These are phyloP conservation scores for Aspergillus fumigatiaffinis DNA, from an alignment of 2,329 filamentous ascomycete genomes.

Conservation along the genomic window DNA sequence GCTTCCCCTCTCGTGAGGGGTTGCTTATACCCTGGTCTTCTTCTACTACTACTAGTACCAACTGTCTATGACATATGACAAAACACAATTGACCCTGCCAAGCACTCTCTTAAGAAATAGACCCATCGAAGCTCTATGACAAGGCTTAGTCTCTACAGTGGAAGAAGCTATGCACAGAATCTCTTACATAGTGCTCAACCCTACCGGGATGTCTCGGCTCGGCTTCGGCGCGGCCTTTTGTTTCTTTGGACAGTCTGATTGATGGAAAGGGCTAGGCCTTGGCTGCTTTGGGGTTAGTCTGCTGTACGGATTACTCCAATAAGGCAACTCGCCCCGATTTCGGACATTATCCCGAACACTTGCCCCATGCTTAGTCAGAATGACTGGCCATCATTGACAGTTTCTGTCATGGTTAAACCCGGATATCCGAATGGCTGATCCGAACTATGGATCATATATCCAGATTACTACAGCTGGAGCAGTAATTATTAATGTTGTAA, in stretches of 20 bases:
- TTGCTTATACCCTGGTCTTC: neutral
- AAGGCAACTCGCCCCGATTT: conserved; percentile 12
- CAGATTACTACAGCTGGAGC: no score
- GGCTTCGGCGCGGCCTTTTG: neutral
- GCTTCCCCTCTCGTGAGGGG: conserved; percentile 11
- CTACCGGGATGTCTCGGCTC: neutral
- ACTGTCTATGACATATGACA: no score
- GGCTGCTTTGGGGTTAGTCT: neutral
- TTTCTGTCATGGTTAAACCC: neutral
- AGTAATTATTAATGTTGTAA: no score
- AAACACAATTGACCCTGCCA: neutral
- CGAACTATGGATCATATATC: neutral
- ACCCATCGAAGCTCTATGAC: neutral
- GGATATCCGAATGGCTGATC: conserved; percentile 9
- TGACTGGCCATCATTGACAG: neutral
- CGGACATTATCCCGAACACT: conserved; percentile 5
- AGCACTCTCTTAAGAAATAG: neutral
- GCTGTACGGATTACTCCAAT: neutral
- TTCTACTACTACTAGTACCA: no score
- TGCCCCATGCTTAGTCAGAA: neutral
- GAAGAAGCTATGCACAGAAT: neutral
- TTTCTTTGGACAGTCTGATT: neutral
- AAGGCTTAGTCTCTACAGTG: neutral
- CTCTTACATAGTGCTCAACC: neutral
- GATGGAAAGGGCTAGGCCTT: conserved; percentile 3